phyloP scores from a whole-genome alignment of 352 stramenopile genomes.

The Plasmopara viticola region DNA sequence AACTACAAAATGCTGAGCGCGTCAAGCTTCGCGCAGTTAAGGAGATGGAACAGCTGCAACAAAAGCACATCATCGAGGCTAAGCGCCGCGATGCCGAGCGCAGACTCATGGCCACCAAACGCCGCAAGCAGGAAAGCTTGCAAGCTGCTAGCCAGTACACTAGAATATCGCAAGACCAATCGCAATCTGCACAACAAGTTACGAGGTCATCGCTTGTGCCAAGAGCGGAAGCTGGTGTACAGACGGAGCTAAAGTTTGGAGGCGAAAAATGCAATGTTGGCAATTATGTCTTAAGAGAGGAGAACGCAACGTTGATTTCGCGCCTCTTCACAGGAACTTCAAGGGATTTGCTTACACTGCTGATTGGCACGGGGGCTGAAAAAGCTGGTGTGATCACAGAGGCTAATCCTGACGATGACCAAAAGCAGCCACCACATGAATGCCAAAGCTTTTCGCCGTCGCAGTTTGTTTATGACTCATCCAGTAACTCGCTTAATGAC shows the following conservation, averaged over 20 bases:
- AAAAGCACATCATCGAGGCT: conserved; percentile 47
- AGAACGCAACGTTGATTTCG: conserved; percentile 37
- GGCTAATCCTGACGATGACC: conserved; percentile 9
- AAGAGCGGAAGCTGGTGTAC: conserved; percentile 30
- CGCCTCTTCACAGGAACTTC: conserved; percentile 33
- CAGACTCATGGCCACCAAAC: conserved; percentile 53
- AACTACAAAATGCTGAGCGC: conserved; percentile 57
- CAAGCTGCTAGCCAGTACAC: conserved; percentile 46
- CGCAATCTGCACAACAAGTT: conserved; percentile 16
- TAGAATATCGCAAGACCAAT: conserved; percentile 17
- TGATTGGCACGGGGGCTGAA: conserved; percentile 20
- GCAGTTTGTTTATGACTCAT: conserved; percentile 20
- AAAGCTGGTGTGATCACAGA: not conserved
- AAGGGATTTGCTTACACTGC: conserved; percentile 24
- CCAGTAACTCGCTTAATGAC: conserved; percentile 16
- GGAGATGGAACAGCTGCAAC: conserved; percentile 50
- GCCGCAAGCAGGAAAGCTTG: conserved; percentile 51
- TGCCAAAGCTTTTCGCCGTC: conserved; percentile 14
- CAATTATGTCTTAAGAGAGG: conserved; percentile 13
- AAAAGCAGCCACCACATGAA: conserved; percentile 13
- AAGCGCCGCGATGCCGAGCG: conserved; percentile 67
- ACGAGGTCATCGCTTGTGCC: conserved; percentile 7
- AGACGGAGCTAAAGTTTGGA: conserved; percentile 22
- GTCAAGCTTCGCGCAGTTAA: conserved; percentile 40
- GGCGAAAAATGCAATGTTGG: conserved; percentile 2